Percentiles rank a stretch among this genome's conserved stretches.
phyloP scores from a whole-genome alignment of 495 filamentous ascomycete genomes.

The Penicillium soppii region DNA sequence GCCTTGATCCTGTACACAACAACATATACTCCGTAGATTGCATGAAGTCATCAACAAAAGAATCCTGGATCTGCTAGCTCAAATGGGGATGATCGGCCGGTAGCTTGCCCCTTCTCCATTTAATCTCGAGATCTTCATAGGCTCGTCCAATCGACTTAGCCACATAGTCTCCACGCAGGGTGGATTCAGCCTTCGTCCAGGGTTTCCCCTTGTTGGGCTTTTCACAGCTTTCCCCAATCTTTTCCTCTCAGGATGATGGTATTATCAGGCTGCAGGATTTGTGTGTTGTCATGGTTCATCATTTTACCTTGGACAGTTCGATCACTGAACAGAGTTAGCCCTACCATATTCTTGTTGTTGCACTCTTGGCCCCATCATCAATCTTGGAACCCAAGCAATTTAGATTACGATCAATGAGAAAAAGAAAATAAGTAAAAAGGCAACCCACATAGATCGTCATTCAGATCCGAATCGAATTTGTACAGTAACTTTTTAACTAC shows the following conservation, averaged over 20 bases:
- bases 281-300: background rate
- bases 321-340: too few species aligned
- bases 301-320: too few species aligned
- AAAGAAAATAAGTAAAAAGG: background rate
- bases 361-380: too few species aligned
- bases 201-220: background rate
- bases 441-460: background rate
- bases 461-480: background rate
- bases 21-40: too few species aligned
- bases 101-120: slow-evolving; percentile 6
- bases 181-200: background rate
- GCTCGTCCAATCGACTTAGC: background rate
- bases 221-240: too few species aligned
- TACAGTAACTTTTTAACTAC: background rate
- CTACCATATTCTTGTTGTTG: too few species aligned
- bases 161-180: background rate
- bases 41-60: slow-evolving; percentile 15
- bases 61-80: slow-evolving; percentile 3
- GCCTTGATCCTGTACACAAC: background rate
- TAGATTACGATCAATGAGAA: background rate
- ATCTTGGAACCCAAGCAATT: too few species aligned
- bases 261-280: too few species aligned
- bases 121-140: slow-evolving; percentile 1
- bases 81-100: slow-evolving; percentile 3
- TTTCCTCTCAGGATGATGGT: too few species aligned